Conservation (phyloP, 345 rosid species). For the Aethionema arabicum region DNA sequence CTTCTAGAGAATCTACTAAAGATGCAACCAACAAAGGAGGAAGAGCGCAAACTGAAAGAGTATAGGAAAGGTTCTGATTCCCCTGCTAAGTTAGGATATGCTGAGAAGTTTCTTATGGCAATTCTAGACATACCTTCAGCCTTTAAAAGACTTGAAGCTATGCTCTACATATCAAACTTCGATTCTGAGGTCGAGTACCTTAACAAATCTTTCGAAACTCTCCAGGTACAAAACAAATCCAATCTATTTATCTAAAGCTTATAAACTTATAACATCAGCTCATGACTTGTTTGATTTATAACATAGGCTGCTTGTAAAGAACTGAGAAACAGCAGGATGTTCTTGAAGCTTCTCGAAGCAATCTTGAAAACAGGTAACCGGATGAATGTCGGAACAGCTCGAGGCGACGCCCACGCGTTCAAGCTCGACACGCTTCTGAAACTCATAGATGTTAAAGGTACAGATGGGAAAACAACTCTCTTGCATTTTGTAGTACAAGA, state of each 20-base stretch:
- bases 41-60: slow-evolving; percentile 79
- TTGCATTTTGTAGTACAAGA: slow-evolving; percentile 97
- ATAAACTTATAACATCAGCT: neutral
- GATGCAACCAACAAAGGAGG: slow-evolving; percentile 96
- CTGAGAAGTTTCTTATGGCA: slow-evolving; percentile 86
- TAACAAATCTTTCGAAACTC: slow-evolving; percentile 73
- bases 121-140: slow-evolving; percentile 95
- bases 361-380: slow-evolving; percentile 98
- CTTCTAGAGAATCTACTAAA: slow-evolving; percentile 88
- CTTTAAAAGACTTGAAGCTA: slow-evolving; percentile 73
- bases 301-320: slow-evolving; percentile 93
- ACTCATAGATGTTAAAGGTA: slow-evolving; percentile 95
- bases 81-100: slow-evolving; percentile 77
- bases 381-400: slow-evolving; percentile 97
- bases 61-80: slow-evolving; percentile 58
- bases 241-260: neutral
- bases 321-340: slow-evolving; percentile 84
- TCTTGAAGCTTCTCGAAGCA: slow-evolving; percentile 89
- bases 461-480: slow-evolving; percentile 94
- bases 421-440: slow-evolving; percentile 97
- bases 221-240: slow-evolving; percentile 59
- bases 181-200: slow-evolving; percentile 88
- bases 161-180: slow-evolving; percentile 89
- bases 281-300: neutral
- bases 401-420: slow-evolving; percentile 99